Percentiles rank a stretch among this genome's conserved stretches.
Evolutionary conservation across 495 filamentous ascomycete genomes (phyloP).

Genomic region (Wilcoxina mikolae): DNA sequence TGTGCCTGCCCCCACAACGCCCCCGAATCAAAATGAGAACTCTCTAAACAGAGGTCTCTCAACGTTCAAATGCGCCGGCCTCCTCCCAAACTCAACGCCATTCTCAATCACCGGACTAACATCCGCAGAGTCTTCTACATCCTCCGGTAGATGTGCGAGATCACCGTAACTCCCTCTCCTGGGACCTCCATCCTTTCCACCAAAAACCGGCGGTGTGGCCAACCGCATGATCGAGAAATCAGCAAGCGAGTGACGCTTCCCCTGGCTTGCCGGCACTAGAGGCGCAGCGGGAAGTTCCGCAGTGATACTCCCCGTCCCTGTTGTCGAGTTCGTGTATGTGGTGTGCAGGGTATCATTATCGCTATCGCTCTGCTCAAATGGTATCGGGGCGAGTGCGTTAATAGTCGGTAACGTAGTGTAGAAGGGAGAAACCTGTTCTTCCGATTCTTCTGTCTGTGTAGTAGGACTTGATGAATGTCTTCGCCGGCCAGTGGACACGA

Average conservation of each 20-base stretch:
- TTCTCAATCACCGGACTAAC: conserved; percentile 10
- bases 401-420: background rate
- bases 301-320: conserved; percentile 12
- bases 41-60: conserved; percentile 18
- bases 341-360: conserved; percentile 7
- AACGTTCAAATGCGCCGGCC: conserved; percentile 9
- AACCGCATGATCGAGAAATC: conserved; percentile 18
- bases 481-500: conserved; percentile 23
- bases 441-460: background rate
- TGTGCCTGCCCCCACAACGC: no score
- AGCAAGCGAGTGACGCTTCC: conserved; percentile 20
- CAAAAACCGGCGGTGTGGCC: conserved; percentile 16
- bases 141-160: background rate
- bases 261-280: conserved; percentile 10
- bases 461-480: no score
- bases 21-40: conserved; percentile 33
- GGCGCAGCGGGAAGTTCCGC: conserved; percentile 9
- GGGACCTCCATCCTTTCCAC: conserved; percentile 6
- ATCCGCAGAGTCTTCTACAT: background rate
- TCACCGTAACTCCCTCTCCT: conserved; percentile 15
- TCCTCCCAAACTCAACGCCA: background rate
- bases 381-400: background rate
- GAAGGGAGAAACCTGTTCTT: background rate
- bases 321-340: conserved; percentile 2
- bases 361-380: background rate